Base-by-base conservation (phyloP, 2,329 filamentous ascomycete species). In the Ascochyta rabiei region DNA sequence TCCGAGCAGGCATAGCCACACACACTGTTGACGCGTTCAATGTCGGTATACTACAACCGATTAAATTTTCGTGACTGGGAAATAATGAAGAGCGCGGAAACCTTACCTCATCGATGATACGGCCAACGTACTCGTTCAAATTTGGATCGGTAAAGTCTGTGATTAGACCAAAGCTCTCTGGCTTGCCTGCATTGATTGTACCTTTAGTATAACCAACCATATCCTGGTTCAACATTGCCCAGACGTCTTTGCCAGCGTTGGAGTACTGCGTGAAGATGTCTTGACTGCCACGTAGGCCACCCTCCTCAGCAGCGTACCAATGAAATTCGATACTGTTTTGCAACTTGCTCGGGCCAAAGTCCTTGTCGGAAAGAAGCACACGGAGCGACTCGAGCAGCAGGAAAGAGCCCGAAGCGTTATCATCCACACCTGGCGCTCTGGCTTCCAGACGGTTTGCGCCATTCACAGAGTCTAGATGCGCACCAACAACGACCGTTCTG, bases 191-290 rank as follows among this genome's bases (percentile, higher is more conserved):
- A 62, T 93, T 89, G 21, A 93, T 78, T 0, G 91, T 96, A 65
- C 86, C 87, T 72, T 92, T 86, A 5, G 91, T 84, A 73, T 89
- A 97, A 13, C 93, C 93, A 1, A 66, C 68, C 93, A 97, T 97
- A 75, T 98, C 93, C 77, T 97, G 93, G 79, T 97, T 93, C 48
- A 98, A 84, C 93, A 97, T 97, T 24, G 93, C 93, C 79, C 93
- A 95, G 75, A 98, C 83, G 62, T 93, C 86, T 28, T 87, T 84
- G 24, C 83, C 82, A 18, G 84, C 76, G 71, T 87, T 85, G 75
- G 89, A 87, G 71, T 97, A 97, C 13, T 84, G 78, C 41, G 84
- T 82, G 80, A 96, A 97, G 74, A 98, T 89, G 54, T 89, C 92
- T 74, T 96, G 91, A 68, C 89, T 93, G 54, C 91, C 91, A 6